A percentile compares a stretch with the other conserved stretches of the same genome.
Conservation (phyloP, 1,284 basidiomycete species). For the Leccinum subrobustum region DNA sequence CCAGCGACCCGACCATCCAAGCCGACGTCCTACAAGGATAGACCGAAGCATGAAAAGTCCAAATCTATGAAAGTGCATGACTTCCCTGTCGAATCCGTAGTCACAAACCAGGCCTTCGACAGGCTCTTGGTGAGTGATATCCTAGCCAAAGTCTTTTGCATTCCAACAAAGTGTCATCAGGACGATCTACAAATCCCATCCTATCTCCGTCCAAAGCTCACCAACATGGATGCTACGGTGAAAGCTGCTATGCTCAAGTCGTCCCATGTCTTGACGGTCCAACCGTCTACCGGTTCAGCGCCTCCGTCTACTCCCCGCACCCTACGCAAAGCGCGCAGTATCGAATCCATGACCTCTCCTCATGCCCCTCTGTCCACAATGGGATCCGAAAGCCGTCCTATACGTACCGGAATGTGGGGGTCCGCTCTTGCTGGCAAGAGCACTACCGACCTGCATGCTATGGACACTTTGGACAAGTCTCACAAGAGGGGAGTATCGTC, state of each 20-base stretch:
- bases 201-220: slow-evolving; percentile 72
- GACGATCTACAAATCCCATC: slow-evolving; percentile 84
- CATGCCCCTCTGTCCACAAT: slow-evolving; percentile 35
- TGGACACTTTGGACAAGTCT: slow-evolving; percentile 16
- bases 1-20: slow-evolving; percentile 27
- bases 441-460: slow-evolving; percentile 32
- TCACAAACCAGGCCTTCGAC: slow-evolving; percentile 67
- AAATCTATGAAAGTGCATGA: slow-evolving; percentile 41
- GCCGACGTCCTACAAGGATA: slow-evolving; percentile 34
- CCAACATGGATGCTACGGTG: slow-evolving; percentile 75
- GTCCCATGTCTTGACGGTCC: slow-evolving; percentile 62
- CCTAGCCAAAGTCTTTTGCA: not conserved
- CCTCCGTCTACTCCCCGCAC: slow-evolving; percentile 37
- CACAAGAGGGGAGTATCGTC: slow-evolving; percentile 57
- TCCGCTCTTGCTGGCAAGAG: slow-evolving; percentile 46
- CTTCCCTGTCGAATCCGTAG: slow-evolving; percentile 35
- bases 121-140: slow-evolving; percentile 57
- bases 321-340: slow-evolving; percentile 67
- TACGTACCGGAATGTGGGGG: slow-evolving; percentile 40
- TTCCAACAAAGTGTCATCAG: slow-evolving; percentile 37
- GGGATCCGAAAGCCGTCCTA: slow-evolving; percentile 41
- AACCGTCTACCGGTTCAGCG: slow-evolving; percentile 32
- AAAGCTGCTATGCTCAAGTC: slow-evolving; percentile 91
- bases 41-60: slow-evolving; percentile 39
- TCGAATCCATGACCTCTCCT: slow-evolving; percentile 63